Conservation (phyloP, 176 grass and related monocot genomes). For the Musa acuminata region DNA sequence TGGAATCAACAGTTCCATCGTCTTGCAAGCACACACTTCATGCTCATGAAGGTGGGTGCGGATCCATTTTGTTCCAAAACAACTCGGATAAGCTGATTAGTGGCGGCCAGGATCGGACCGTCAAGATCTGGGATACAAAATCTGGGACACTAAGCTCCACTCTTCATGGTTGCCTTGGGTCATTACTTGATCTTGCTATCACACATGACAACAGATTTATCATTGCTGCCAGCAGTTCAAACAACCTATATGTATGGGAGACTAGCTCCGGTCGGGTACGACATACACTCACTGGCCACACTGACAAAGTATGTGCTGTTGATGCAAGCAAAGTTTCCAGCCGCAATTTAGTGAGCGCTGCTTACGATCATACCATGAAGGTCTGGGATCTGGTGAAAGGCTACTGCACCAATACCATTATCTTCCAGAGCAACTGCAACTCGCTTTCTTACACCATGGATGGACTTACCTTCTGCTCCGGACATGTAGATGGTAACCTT, state of each 20-base stretch:
- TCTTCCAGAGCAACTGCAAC: conserved; percentile 79
- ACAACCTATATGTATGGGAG: conserved; percentile 95
- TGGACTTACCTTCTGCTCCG: conserved; percentile 67
- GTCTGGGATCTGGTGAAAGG: conserved; percentile 87
- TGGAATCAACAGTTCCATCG: conserved; percentile 62
- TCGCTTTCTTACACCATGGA: conserved; percentile 69
- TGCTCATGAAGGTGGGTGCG: conserved; percentile 90
- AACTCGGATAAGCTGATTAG: conserved; percentile 83
- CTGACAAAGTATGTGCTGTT: conserved; percentile 75
- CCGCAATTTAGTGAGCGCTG: conserved; percentile 57
- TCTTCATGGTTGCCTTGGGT: conserved; percentile 76
- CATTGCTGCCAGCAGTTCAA: conserved; percentile 91
- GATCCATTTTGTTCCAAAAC: conserved; percentile 62
- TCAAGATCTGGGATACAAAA: conserved; percentile 87
- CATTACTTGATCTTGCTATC: conserved; percentile 79
- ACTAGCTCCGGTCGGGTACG: conserved; percentile 53
- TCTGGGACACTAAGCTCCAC: conserved; percentile 53
- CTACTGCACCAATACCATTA: conserved; percentile 84
- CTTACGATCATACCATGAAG: conserved; percentile 90
- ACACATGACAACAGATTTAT: conserved; percentile 90
- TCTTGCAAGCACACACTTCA: conserved; percentile 54
- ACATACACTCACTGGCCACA: conserved; percentile 85
- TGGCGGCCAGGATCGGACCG: conserved; percentile 80
- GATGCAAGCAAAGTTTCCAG: conserved; percentile 63
- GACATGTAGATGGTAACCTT: conserved; percentile 91